Conservation (phyloP, 164 flowering plant genomes). For the Macadamia integrifolia region DNA sequence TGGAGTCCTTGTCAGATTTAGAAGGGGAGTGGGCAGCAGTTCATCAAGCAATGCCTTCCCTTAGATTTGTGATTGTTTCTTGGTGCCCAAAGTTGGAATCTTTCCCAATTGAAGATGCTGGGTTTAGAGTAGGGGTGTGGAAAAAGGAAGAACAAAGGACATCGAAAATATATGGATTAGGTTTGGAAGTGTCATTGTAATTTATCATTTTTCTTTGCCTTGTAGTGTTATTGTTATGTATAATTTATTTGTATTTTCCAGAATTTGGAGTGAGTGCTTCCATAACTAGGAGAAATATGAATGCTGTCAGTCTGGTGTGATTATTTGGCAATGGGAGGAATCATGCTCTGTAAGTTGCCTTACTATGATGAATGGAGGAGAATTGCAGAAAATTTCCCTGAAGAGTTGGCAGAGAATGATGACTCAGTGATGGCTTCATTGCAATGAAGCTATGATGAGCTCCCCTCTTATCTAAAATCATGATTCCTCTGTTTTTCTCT, state of each 20-base stretch:
- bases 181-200: too few species aligned
- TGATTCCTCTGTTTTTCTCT: conserved; percentile 49
- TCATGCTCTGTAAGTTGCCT: conserved; percentile 32
- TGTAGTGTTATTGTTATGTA: too few species aligned
- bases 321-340: conserved; percentile 16
- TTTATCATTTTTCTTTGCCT: too few species aligned
- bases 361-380: conserved; percentile 36
- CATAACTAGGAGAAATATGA: too few species aligned
- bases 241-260: too few species aligned
- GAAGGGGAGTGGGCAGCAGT: conserved; percentile 33
- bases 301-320: too few species aligned
- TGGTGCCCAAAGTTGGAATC: conserved; percentile 43
- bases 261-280: too few species aligned
- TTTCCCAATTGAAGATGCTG: conserved; percentile 40
- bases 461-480: conserved; percentile 41
- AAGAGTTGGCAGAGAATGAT: conserved; percentile 34
- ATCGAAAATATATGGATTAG: not conserved
- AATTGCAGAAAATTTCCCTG: conserved; percentile 33
- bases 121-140: conserved; percentile 51
- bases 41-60: conserved; percentile 32
- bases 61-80: conserved; percentile 25
- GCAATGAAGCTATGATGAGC: conserved; percentile 49
- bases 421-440: conserved; percentile 38
- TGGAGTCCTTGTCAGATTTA: conserved; percentile 38
- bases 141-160: conserved; percentile 23